Conservation (phyloP, 768 basidiomycete genomes). For the Leccinum obscurum region DNA sequence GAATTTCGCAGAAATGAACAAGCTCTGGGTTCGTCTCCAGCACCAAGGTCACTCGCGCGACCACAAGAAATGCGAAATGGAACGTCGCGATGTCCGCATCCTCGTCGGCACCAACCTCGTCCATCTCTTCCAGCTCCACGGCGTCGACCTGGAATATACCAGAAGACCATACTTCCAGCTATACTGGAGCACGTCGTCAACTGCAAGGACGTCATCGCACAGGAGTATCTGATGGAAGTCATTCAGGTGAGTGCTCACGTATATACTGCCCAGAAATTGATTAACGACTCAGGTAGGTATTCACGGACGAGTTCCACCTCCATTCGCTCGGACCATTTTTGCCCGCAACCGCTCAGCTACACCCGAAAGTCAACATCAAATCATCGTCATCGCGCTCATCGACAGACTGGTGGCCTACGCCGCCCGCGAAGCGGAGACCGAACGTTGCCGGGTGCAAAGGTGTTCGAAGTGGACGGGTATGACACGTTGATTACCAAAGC, state of each 20-base stretch:
- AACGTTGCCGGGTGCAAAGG: slow-evolving; percentile 29
- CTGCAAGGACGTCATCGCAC: slow-evolving; percentile 98
- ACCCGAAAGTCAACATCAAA: slow-evolving; percentile 99
- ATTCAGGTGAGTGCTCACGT: slow-evolving; percentile 78
- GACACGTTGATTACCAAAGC: too few relatives aligned
- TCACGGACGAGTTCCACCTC: slow-evolving; percentile 98
- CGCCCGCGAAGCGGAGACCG: slow-evolving; percentile 94
- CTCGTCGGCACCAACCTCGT: too few relatives aligned
- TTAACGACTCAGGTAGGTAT: slow-evolving; percentile 57
- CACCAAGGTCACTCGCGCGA: too few relatives aligned
- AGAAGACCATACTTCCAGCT: slow-evolving; percentile 81
- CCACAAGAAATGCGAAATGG: too few relatives aligned
- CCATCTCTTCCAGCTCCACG: too few relatives aligned
- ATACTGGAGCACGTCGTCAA: slow-evolving; percentile 97
- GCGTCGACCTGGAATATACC: too few relatives aligned
- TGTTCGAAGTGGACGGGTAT: too few relatives aligned
- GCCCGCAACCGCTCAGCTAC: slow-evolving; percentile 92
- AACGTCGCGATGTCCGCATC: too few relatives aligned
- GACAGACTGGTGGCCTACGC: slow-evolving; percentile 95
- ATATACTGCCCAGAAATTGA: too few relatives aligned
- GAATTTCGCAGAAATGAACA: too few relatives aligned
- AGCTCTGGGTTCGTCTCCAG: too few relatives aligned
- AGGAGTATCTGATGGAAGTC: slow-evolving; percentile 99
- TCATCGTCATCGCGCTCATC: slow-evolving; percentile 97
- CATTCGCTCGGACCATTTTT: slow-evolving; percentile 92